phyloP scores from a whole-genome alignment of 1,139 yeast species.

The Scheffersomyces segobiensis region DNA sequence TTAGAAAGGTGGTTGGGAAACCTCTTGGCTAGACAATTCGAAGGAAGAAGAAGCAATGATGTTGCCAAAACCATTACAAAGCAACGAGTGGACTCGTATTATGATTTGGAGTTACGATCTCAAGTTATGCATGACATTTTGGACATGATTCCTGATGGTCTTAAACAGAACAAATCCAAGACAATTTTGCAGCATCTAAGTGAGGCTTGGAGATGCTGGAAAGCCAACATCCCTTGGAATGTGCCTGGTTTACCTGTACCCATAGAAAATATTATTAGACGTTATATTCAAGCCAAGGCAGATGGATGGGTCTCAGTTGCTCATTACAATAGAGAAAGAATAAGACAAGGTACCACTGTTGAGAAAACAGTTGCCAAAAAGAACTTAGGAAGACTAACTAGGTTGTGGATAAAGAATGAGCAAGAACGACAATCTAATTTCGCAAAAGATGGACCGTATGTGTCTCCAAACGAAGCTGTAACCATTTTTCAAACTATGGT shows the following conservation, averaged over 20 bases:
- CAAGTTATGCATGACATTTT: slow-evolving; percentile 94
- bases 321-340: slow-evolving; percentile 87
- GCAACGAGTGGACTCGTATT: slow-evolving; percentile 92
- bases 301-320: slow-evolving; percentile 97
- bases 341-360: slow-evolving; percentile 82
- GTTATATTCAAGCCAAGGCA: slow-evolving; percentile 92
- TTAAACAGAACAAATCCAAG: slow-evolving; percentile 83
- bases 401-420: slow-evolving; percentile 90
- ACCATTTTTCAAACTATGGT: slow-evolving; percentile 84
- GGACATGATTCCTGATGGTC: slow-evolving; percentile 96
- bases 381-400: slow-evolving; percentile 85
- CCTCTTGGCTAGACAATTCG: slow-evolving; percentile 87
- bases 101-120: slow-evolving; percentile 89
- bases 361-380: slow-evolving; percentile 94
- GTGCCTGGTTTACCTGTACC: slow-evolving; percentile 97
- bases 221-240: slow-evolving; percentile 97
- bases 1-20: slow-evolving; percentile 96
- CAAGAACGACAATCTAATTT: slow-evolving; percentile 84
- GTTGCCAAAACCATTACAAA: slow-evolving; percentile 93
- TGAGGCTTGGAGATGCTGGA: slow-evolving; percentile 99
- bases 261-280: slow-evolving; percentile 77
- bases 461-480: slow-evolving; percentile 87
- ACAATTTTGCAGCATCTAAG: slow-evolving; percentile 90
- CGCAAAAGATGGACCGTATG: slow-evolving; percentile 84
- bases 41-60: slow-evolving; percentile 91